Evolutionary conservation across 1,284 basidiomycete species (phyloP).

Genomic region (Crucibulum parvulum): DNA sequence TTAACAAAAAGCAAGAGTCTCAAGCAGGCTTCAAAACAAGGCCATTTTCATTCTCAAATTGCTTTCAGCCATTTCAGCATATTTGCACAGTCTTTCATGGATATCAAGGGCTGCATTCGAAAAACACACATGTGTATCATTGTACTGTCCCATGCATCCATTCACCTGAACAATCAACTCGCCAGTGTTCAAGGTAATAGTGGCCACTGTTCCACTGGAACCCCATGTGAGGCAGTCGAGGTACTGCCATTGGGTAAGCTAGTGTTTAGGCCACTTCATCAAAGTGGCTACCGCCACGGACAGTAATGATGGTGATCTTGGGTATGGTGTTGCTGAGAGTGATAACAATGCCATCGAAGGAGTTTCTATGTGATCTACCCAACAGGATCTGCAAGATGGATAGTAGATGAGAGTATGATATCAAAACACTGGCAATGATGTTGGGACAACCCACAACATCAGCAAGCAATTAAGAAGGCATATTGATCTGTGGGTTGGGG

Average conservation of each 20-base stretch:
- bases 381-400: slow-evolving; percentile 36
- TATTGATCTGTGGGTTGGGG: too few relatives aligned
- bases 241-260: slow-evolving; percentile 21
- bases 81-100: slow-evolving; percentile 75
- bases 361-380: slow-evolving; percentile 38
- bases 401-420: slow-evolving; percentile 22
- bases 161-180: slow-evolving; percentile 30
- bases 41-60: slow-evolving; percentile 73
- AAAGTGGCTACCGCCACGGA: slow-evolving; percentile 36
- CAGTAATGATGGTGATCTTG: slow-evolving; percentile 34
- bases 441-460: too few relatives aligned
- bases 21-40: slow-evolving; percentile 85
- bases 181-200: slow-evolving; percentile 29
- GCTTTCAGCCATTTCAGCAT: slow-evolving; percentile 79
- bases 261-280: slow-evolving; percentile 36
- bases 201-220: slow-evolving; percentile 36
- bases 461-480: too few relatives aligned
- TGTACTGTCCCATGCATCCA: slow-evolving; percentile 33
- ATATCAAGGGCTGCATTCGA: slow-evolving; percentile 71
- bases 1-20: slow-evolving; percentile 79
- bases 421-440: too few relatives aligned
- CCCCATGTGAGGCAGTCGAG: slow-evolving; percentile 38
- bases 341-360: slow-evolving; percentile 36
- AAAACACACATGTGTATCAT: slow-evolving; percentile 39
- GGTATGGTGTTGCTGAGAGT: slow-evolving; percentile 24